Base-by-base conservation (phyloP, 192 early-diverging fungal genomes). In the Coemansia sp. region DNA sequence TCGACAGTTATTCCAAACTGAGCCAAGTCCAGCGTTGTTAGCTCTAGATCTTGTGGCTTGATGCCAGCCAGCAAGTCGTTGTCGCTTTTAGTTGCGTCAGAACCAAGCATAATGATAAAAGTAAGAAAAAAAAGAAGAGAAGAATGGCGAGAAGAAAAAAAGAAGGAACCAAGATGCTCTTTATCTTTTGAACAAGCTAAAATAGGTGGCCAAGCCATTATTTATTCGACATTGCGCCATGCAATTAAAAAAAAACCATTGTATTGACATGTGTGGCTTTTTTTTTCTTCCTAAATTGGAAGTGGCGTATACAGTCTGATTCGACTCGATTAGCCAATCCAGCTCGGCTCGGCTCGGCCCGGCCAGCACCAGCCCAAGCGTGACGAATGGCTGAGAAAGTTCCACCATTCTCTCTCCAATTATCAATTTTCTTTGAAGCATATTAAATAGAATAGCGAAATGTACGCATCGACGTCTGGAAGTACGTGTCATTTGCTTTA, bases 1-100 rank as follows among this genome's bases (percentile, higher is more conserved):
- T 75, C 73, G 19, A 67, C 42, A 4, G 63, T 52, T 37, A 69
- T 52, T 3, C 80, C 80, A 67, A 59, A 68, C 28, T 68, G 64
- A 13, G 75, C 75, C 33, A 83, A 32, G 7, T 83, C 80, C 30
- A 75, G 13, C 2, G 76, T 78, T 14, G 66, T 64, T 5, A 83
- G 73, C 43, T 72, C 69, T 26, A 78, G 59, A 13, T 83, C 73
- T 63, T 83, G 80, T 13, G 66, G 43, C 63, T 67, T 23, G 55
- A 83, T 67, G 7, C 9, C 13, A 3, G 43, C 55, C 14, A 71
- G 19, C 17, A n/a, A 21, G 59, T 61, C 59, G 59, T 40, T 38
- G 59, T 19, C 21, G 37, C 55, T 50, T 50, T 50, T 57, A 7
- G 28, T 5, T 2, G 38, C 6, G 37, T 40, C 21, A 6, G 37